A percentile compares a stretch with the other conserved stretches of the same genome.
Evolutionary conservation across 116 monocot species (phyloP).

Genomic region (Posidonia oceanica): DNA sequence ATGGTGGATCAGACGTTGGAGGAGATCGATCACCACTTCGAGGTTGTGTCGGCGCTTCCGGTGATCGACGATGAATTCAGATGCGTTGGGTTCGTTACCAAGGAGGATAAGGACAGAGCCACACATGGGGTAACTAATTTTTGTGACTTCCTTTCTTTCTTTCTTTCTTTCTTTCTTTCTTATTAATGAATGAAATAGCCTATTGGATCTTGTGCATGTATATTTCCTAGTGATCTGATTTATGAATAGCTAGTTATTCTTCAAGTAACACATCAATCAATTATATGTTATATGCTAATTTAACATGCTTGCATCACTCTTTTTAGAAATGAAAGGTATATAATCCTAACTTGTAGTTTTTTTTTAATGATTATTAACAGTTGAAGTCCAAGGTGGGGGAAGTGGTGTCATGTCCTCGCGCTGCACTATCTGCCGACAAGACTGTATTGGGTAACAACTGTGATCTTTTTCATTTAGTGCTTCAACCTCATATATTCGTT

Average conservation of each 20-base stretch:
- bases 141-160: too few relatives aligned
- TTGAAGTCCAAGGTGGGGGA: constrained; percentile 54
- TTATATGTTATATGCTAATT: too few relatives aligned
- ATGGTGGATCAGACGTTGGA: constrained; percentile 59
- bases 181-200: not conserved
- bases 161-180: not conserved
- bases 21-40: constrained; percentile 56
- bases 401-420: constrained; percentile 71
- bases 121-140: constrained; percentile 26
- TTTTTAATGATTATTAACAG: constrained; percentile 16
- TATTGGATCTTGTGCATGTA: too few relatives aligned
- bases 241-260: too few relatives aligned
- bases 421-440: constrained; percentile 49
- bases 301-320: too few relatives aligned
- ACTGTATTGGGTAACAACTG: constrained; percentile 47
- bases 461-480: too few relatives aligned
- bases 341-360: not conserved
- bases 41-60: constrained; percentile 57
- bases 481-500: too few relatives aligned
- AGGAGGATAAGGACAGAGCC: constrained; percentile 39
- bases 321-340: too few relatives aligned
- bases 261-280: too few relatives aligned
- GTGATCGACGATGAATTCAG: constrained; percentile 51
- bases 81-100: constrained; percentile 74
- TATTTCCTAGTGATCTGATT: too few relatives aligned